A percentile compares a stretch with the other conserved stretches of the same genome.
Conservation (phyloP, 495 filamentous ascomycete species). For the Tuber indicum region DNA sequence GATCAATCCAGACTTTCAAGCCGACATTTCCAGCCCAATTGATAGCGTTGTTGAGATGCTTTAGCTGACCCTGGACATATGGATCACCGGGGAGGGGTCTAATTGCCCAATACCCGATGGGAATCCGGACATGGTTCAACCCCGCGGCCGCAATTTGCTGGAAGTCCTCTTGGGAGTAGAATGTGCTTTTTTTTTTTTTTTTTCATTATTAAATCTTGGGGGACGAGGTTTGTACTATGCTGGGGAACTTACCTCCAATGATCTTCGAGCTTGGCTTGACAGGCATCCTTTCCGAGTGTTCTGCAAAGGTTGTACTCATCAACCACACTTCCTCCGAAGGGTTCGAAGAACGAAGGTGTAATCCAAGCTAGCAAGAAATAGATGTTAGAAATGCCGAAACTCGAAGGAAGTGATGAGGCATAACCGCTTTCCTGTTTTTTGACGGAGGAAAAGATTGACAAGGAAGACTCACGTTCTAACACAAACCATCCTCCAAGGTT, state of each 20-base stretch:
- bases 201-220: not conserved
- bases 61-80: constrained; percentile 66
- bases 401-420: constrained; percentile 9
- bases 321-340: constrained; percentile 46
- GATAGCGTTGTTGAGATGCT: constrained; percentile 60
- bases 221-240: not conserved
- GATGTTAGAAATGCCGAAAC: constrained; percentile 16
- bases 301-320: constrained; percentile 59
- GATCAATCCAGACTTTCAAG: constrained; percentile 62
- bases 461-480: constrained; percentile 50
- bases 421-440: not conserved
- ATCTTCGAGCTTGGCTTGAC: constrained; percentile 46
- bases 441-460: not conserved
- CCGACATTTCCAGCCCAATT: constrained; percentile 59
- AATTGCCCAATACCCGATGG: constrained; percentile 72
- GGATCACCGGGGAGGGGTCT: constrained; percentile 56
- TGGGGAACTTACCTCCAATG: constrained; percentile 51
- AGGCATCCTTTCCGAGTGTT: constrained; percentile 50
- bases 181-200: constrained; percentile 29
- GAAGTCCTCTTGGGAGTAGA: constrained; percentile 65
- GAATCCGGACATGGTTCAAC: constrained; percentile 71
- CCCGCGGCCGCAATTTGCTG: constrained; percentile 57
- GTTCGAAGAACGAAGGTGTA: constrained; percentile 57
- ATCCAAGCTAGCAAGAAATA: constrained; percentile 51
- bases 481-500: constrained; percentile 74